A percentile compares a stretch with the other conserved stretches of the same genome.
phyloP scores from a whole-genome alignment of 2,329 filamentous ascomycete species.

The Fusarium sp. region DNA sequence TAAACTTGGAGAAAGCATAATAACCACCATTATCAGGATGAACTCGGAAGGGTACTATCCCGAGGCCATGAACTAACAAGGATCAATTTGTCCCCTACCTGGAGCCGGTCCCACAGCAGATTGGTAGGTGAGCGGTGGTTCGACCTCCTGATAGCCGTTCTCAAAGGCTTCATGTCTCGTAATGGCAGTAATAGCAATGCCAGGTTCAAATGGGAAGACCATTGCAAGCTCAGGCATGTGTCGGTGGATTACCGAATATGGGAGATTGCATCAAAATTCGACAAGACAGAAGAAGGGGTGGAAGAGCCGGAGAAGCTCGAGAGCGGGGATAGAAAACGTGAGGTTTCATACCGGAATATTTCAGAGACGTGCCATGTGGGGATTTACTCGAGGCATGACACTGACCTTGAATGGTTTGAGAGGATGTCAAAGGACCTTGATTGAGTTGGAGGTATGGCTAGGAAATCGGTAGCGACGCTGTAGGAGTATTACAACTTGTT shows the following conservation, averaged over 20 bases:
- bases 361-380: background rate
- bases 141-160: background rate
- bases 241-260: background rate
- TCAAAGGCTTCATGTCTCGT: conserved; percentile 6
- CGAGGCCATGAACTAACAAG: conserved; percentile 12
- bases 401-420: background rate
- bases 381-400: background rate
- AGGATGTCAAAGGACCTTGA: no score
- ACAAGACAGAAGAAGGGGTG: conserved; percentile 15
- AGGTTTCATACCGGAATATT: conserved; percentile 24
- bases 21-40: conserved; percentile 3
- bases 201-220: conserved; percentile 33
- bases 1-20: background rate
- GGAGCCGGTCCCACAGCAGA: conserved; percentile 1
- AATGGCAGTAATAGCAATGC: no score
- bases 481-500: no score
- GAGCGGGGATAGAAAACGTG: background rate
- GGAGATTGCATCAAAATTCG: conserved; percentile 27
- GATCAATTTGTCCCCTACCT: conserved; percentile 1
- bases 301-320: conserved; percentile 17
- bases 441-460: no score
- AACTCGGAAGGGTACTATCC: conserved; percentile 28
- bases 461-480: no score
- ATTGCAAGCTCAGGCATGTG: conserved; percentile 22
- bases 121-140: background rate